Conservation (phyloP, 306 rosid species). For the Castanea sativa region DNA sequence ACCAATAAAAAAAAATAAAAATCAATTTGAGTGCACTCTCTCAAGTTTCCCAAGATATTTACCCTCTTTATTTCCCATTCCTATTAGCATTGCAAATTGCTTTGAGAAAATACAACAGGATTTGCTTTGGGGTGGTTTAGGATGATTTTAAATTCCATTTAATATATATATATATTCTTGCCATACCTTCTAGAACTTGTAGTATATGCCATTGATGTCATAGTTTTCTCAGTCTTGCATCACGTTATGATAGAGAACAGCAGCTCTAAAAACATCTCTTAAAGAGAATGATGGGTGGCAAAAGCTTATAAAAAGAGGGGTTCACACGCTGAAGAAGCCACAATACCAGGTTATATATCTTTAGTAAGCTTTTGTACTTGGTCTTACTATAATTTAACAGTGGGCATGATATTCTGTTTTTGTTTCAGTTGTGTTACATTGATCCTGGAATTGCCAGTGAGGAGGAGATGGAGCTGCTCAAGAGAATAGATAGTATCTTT, state of each 20-base stretch:
- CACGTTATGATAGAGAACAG: conserved; percentile 47
- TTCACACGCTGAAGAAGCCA: conserved; percentile 69
- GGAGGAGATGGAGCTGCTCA: conserved; percentile 60
- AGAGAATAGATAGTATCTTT: conserved; percentile 62
- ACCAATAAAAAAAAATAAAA: no score
- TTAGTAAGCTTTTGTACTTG: conserved; percentile 4
- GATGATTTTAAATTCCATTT: no score
- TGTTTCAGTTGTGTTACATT: conserved; percentile 73
- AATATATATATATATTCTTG: background rate
- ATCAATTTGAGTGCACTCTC: no score
- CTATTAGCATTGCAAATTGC: no score
- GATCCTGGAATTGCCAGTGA: conserved; percentile 65
- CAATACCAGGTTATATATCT: conserved; percentile 65
- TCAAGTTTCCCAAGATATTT: no score
- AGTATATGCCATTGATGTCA: conserved; percentile 1
- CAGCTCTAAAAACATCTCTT: conserved; percentile 56
- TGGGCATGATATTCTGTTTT: conserved; percentile 27
- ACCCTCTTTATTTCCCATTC: no score
- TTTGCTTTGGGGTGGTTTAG: no score
- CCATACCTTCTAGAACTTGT: conserved; percentile 13
- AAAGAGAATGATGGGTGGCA: conserved; percentile 65
- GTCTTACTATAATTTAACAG: background rate
- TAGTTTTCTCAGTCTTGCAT: conserved; percentile 22
- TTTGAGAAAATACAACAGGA: no score
- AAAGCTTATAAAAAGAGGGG: conserved; percentile 62